A percentile compares a stretch with the other conserved stretches of the same genome.
phyloP scores from a whole-genome alignment of 331 rosid genomes.

The Stylosanthes scabra region DNA sequence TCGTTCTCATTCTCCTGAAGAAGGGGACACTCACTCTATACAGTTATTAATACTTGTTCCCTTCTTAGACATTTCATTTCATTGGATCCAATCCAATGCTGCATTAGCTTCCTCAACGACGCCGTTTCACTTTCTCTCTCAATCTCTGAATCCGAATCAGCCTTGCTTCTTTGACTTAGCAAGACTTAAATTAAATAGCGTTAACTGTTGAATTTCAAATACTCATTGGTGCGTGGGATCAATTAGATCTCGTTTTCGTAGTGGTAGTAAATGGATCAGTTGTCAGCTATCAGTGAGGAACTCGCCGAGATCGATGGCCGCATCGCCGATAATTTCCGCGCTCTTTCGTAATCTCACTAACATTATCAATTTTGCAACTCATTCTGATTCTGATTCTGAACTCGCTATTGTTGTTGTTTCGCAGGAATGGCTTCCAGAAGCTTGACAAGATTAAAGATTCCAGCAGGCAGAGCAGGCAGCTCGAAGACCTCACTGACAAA shows the following conservation, averaged over 20 bases:
- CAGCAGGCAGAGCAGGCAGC: constrained; percentile 71
- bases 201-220: not conserved
- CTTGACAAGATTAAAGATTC: constrained; percentile 92
- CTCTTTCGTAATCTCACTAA: constrained; percentile 55
- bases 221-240: too few relatives aligned
- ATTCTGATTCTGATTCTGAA: not conserved
- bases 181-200: not conserved
- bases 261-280: constrained; percentile 57
- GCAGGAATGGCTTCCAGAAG: constrained; percentile 94
- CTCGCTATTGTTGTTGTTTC: not conserved
- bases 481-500: constrained; percentile 88
- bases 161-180: not conserved
- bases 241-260: not conserved
- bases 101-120: not conserved
- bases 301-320: constrained; percentile 90
- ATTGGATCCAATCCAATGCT: not conserved
- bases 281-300: constrained; percentile 82
- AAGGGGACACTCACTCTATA: not conserved
- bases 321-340: constrained; percentile 75
- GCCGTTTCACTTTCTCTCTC: not conserved
- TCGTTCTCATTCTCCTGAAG: not conserved
- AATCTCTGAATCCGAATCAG: not conserved
- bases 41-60: not conserved
- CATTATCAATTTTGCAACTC: not conserved
- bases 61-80: too few relatives aligned